Base-by-base conservation (phyloP, 306 rosid genomes). In the Mimosa bimucronata region DNA sequence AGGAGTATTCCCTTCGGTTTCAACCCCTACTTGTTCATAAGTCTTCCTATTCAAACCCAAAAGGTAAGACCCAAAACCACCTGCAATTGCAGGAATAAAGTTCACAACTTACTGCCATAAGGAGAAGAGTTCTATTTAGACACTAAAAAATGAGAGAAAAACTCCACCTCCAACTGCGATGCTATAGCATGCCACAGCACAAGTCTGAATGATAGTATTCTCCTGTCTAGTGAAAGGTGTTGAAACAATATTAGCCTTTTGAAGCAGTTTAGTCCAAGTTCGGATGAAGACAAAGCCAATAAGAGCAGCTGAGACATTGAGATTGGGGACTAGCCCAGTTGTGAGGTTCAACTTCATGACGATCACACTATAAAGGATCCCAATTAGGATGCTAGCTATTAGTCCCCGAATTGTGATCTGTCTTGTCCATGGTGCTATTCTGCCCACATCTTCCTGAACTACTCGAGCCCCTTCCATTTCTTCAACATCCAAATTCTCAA, bases 291-390 rank as follows among this genome's bases (percentile, higher is more conserved):
- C 98, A 74, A 85, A 94, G 30, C 97, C 97, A 50, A 94, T 89
- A n/a, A 94, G 94, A 73, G 98, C 98, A 15, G 95, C 97, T 0
- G 98, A 94, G 81, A 94, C 97, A 76, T 94, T 94, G 73, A 94
- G 97, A 83, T 92, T 94, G 13, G 98, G 98, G 64, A 94, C 97
- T 72, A 94, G 71, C 30, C 98, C 97, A 21, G 94, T 94, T 37
- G 98, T 88, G 80, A 92, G 98, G 64, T 90, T 94, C 66, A 94
- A 86, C 81, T 94, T 94, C 91, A 81, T 87, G 84, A 94, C 96
- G 42, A 92, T 90, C 53, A 92, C 83, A 82, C 96, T 92, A 73
- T 92, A 94, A 48, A 94, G 76, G 23, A 82, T 79, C 16, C 98
- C 98, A 82, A 92, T 90, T 1, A 80, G 48, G 40, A 87, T 23